Conservation (phyloP, 495 filamentous ascomycete species). For the Cercophora scortea region DNA sequence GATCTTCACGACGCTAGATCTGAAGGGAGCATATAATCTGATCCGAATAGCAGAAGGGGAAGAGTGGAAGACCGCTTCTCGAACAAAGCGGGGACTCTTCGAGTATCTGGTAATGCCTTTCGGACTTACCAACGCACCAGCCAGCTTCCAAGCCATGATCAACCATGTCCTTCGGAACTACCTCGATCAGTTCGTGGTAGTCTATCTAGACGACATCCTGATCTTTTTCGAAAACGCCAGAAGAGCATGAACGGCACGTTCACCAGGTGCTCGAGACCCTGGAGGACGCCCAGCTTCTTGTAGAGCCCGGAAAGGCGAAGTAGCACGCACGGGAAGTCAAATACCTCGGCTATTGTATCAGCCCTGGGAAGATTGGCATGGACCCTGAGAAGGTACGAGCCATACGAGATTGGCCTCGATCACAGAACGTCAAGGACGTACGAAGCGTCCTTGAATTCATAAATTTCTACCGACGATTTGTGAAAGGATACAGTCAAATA, state of each 20-base stretch:
- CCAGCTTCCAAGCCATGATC: background rate
- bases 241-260: too few species aligned
- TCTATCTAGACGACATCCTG: slow-evolving; percentile 3
- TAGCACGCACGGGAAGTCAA: background rate
- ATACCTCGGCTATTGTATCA: background rate
- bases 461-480: slow-evolving; percentile 10
- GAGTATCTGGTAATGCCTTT: slow-evolving; percentile 4
- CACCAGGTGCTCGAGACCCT: too few species aligned
- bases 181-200: slow-evolving; percentile 1
- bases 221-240: slow-evolving; percentile 3
- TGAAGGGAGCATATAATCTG: background rate
- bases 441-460: slow-evolving; percentile 1
- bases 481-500: background rate
- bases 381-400: slow-evolving; percentile 2
- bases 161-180: background rate
- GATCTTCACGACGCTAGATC: slow-evolving; percentile 1
- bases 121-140: background rate
- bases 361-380: background rate
- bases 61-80: slow-evolving; percentile 1
- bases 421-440: background rate
- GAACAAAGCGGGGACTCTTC: background rate
- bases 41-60: slow-evolving; percentile 3
- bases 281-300: background rate
- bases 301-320: background rate
- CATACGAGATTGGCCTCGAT: background rate